phyloP scores from a whole-genome alignment of 768 basidiomycete genomes.

The Imleria badia region DNA sequence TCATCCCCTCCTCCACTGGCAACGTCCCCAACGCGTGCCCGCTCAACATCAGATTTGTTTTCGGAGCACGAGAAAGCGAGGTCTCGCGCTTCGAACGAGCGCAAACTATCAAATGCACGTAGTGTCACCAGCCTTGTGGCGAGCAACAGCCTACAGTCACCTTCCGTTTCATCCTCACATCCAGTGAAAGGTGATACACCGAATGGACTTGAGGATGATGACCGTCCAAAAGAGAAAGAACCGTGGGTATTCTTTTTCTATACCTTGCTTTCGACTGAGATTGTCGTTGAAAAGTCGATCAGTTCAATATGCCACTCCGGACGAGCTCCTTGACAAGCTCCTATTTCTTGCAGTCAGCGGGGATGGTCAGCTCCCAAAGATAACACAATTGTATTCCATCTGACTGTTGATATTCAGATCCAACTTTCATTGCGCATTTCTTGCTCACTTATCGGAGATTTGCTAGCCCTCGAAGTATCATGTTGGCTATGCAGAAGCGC shows the following conservation, averaged over 20 bases:
- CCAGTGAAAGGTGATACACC: constrained; percentile 11
- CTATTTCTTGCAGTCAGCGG: constrained; percentile 82
- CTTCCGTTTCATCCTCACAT: constrained; percentile 11
- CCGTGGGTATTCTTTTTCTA: constrained; percentile 40
- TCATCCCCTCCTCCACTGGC: constrained; percentile 39
- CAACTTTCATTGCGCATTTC: constrained; percentile 76
- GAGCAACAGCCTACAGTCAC: constrained; percentile 21
- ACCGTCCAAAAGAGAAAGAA: constrained; percentile 45
- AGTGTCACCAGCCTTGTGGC: constrained; percentile 27
- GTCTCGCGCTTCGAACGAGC: constrained; percentile 23
- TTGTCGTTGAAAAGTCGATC: constrained; percentile 42
- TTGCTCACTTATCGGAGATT: constrained; percentile 83
- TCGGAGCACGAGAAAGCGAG: constrained; percentile 43
- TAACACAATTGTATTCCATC: constrained; percentile 7
- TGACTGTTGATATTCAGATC: constrained; percentile 48
- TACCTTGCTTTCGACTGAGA: constrained; percentile 9
- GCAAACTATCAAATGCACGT: constrained; percentile 31
- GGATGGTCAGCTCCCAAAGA: constrained; percentile 54
- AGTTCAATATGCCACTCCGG: constrained; percentile 71
- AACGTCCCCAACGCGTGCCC: constrained; percentile 52
- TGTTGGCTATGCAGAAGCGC: constrained; percentile 87
- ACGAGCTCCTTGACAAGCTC: constrained; percentile 79
- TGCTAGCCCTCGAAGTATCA: constrained; percentile 70
- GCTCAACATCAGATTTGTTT: constrained; percentile 54
- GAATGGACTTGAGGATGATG: constrained; percentile 26